Base-by-base conservation (phyloP, 2,329 filamentous ascomycete genomes). In the Penicillium sp. region DNA sequence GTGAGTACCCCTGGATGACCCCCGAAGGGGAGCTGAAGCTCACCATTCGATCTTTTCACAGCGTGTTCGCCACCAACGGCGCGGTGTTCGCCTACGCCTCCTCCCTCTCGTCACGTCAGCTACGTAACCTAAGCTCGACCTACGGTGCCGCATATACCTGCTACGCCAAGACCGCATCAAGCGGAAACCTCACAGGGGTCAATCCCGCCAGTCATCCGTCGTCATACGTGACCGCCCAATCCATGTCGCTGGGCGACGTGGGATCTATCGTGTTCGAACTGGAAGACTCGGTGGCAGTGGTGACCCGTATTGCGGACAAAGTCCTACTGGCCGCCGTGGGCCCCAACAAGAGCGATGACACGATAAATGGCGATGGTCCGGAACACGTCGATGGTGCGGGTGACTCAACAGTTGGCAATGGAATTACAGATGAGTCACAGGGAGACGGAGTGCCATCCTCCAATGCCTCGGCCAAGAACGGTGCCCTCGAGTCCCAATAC, bases 81-180 rank as follows among this genome's bases (percentile, higher is more conserved):
- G 76, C 77, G 47, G 73, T 78, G n/a, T 78, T 79, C 59, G 77
- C 77, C 39, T 73, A 78, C 60, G 75, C 73, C 54, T 78, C 76
- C 4, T 63, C 74, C 42, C 71, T 79, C 37, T 64, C 76, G 28
- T 70, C 75, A 20, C 75, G 77, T 25, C 73, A 78, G 61, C 65
- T 79, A 11, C 75, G 77, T 57, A 78, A 75, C 59, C 67, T 79
- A 17, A 77, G 75, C 60, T 76, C 77, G 38, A 78, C 76, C 25
- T 79, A 78, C 59, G 77, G 77, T 15, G 76, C 77, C 37, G 77
- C 77, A 3, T 79, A 78, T 62, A 77, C 74, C 49, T 75, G 73
- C 52, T 78, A 78, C 60, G 77, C 77, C 10, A 75, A 77, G 56
- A 77, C 66, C 17, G 74, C 72, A 1, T 73, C 76, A 6, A 75